Conservation (phyloP, 352 stramenopile genomes). For the Phytopythium ostracodes region DNA sequence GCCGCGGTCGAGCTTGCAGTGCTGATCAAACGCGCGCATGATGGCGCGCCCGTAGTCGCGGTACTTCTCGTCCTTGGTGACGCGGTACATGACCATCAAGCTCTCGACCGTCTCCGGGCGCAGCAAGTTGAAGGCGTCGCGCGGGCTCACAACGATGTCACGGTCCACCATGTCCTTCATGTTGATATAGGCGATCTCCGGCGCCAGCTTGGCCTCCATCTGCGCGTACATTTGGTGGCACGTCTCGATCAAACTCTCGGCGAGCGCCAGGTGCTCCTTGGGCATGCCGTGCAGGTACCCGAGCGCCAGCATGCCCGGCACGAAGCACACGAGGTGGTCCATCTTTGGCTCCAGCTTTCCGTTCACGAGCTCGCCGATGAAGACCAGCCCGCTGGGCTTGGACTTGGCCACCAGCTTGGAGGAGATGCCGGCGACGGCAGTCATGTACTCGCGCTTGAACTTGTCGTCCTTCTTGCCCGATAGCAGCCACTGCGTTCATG, state of each 20-base stretch:
- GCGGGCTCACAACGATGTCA: slow-evolving; percentile 48
- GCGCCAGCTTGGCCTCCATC: slow-evolving; percentile 79
- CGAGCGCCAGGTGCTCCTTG: slow-evolving; percentile 58
- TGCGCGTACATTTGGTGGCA: slow-evolving; percentile 88
- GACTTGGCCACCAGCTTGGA: slow-evolving; percentile 48
- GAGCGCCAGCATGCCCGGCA: slow-evolving; percentile 85
- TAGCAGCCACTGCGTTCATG: slow-evolving; percentile 53
- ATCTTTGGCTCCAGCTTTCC: slow-evolving; percentile 61
- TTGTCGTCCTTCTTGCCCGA: slow-evolving; percentile 73
- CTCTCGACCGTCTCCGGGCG: slow-evolving; percentile 91
- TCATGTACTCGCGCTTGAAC: slow-evolving; percentile 64
- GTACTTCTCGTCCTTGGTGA: slow-evolving; percentile 89
- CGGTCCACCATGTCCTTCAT: slow-evolving; percentile 38
- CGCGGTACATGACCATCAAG: slow-evolving; percentile 89
- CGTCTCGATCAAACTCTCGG: slow-evolving; percentile 72
- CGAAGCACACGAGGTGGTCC: slow-evolving; percentile 91
- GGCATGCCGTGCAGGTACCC: slow-evolving; percentile 72
- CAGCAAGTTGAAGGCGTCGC: slow-evolving; percentile 81
- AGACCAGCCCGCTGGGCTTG: slow-evolving; percentile 53
- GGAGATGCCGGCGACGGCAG: slow-evolving; percentile 58
- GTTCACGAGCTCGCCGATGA: slow-evolving; percentile 66
- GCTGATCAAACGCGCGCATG: slow-evolving; percentile 80
- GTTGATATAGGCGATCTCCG: slow-evolving; percentile 84
- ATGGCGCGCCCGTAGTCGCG: slow-evolving; percentile 81
- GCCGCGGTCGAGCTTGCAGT: slow-evolving; percentile 59